Conservation (phyloP, 306 rosid genomes). For the Cucurbita maxima region DNA sequence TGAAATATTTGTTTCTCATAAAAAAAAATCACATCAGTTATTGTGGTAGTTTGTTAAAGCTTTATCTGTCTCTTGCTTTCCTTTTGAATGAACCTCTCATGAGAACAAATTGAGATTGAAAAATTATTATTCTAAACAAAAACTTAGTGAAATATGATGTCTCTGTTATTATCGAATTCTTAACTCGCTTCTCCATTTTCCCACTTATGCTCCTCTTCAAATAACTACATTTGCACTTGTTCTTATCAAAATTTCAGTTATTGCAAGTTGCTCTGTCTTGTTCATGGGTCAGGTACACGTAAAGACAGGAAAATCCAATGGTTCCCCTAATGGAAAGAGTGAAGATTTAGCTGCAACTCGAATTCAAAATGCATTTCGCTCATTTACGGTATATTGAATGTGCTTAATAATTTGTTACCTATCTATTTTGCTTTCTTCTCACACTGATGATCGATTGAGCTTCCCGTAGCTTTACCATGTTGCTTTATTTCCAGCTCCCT, state of each 20-base stretch:
- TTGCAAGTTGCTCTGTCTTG: background rate
- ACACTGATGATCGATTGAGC: background rate
- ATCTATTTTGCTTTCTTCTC: background rate
- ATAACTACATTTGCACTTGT: background rate
- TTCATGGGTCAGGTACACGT: constrained; percentile 19
- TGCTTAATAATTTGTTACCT: background rate
- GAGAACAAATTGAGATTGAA: background rate
- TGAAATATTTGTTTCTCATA: background rate
- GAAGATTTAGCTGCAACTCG: constrained; percentile 47
- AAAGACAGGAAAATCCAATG: constrained; percentile 14
- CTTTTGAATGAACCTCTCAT: background rate
- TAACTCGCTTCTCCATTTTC: background rate
- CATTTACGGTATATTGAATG: constrained; percentile 18
- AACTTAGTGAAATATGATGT: background rate
- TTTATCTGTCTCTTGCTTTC: background rate
- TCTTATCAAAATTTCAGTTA: background rate
- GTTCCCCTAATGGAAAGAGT: constrained; percentile 7
- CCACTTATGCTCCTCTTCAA: background rate
- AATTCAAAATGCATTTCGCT: constrained; percentile 61
- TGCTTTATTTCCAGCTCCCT: background rate
- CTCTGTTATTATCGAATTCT: background rate
- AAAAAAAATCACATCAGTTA: background rate
- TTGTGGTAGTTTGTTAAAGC: background rate
- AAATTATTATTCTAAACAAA: background rate
- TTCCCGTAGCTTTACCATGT: background rate